Conservation (phyloP, 2,329 filamentous ascomycete genomes). For the Calonectria pteridis region DNA sequence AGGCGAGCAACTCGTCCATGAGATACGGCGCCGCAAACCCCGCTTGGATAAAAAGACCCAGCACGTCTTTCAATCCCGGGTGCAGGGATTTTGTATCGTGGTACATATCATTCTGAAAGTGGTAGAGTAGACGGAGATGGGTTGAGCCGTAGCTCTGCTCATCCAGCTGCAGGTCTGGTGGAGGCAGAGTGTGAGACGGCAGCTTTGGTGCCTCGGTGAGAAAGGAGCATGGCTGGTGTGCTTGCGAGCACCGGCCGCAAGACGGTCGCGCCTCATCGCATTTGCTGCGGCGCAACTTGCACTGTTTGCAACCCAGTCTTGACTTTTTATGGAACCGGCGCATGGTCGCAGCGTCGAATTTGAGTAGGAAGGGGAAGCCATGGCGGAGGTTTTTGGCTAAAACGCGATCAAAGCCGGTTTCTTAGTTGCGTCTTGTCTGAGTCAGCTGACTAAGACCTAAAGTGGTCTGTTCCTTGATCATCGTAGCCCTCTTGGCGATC, state of each 20-base stretch:
- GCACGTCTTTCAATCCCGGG: neutral
- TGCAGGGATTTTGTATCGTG: neutral
- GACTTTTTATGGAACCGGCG: conserved; percentile 2
- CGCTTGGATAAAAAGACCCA: neutral
- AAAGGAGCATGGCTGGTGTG: neutral
- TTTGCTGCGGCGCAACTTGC: neutral
- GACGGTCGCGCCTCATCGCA: neutral
- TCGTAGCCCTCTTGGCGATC: neutral
- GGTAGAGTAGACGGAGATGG: neutral
- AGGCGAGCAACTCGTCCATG: neutral
- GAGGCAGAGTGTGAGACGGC: neutral
- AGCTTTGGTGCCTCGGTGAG: neutral
- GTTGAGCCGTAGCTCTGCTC: neutral
- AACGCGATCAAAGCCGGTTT: neutral
- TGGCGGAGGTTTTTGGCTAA: neutral
- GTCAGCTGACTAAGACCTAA: neutral
- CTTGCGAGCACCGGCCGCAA: neutral
- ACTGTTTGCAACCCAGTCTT: neutral
- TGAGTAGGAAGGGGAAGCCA: neutral
- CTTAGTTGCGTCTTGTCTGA: neutral
- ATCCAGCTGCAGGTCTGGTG: neutral
- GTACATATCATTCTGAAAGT: neutral
- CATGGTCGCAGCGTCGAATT: neutral
- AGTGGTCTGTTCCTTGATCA: neutral
- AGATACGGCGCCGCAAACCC: neutral